Evolutionary conservation across 106 monocot genomes (phyloP).

Genomic region (Cymbidium sinense): DNA sequence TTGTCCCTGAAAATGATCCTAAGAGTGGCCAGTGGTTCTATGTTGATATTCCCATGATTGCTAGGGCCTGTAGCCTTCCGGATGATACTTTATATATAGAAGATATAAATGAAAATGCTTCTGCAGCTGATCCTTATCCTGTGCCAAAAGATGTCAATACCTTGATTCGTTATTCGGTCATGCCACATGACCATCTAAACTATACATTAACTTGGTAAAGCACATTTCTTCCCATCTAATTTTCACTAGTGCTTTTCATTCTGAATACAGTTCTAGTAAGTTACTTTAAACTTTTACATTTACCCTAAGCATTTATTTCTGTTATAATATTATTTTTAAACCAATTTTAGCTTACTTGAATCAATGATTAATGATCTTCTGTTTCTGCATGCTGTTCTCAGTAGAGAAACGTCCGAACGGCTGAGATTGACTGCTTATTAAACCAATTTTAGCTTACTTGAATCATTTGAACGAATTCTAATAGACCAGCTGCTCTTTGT

Average conservation of each 20-base stretch:
- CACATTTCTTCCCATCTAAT: background rate
- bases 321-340: background rate
- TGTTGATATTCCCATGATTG: conserved; percentile 79
- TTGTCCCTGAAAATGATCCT: conserved; percentile 85
- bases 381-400: no score
- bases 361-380: no score
- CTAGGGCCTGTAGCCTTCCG: conserved; percentile 58
- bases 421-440: no score
- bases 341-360: no score
- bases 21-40: conserved; percentile 76
- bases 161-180: conserved; percentile 72
- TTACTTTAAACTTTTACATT: background rate
- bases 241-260: background rate
- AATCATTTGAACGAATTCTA: no score
- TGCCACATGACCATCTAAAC: conserved; percentile 94
- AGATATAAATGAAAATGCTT: conserved; percentile 65
- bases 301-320: background rate
- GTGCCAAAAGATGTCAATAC: conserved; percentile 77
- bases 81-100: conserved; percentile 74
- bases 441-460: no score
- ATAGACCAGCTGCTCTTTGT: no score
- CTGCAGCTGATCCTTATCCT: conserved; percentile 85
- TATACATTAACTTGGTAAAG: conserved; percentile 79
- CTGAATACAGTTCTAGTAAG: background rate
- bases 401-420: no score